Evolutionary conservation across 352 stramenopile species (phyloP).

Genomic region (Phytophthora vignae): DNA sequence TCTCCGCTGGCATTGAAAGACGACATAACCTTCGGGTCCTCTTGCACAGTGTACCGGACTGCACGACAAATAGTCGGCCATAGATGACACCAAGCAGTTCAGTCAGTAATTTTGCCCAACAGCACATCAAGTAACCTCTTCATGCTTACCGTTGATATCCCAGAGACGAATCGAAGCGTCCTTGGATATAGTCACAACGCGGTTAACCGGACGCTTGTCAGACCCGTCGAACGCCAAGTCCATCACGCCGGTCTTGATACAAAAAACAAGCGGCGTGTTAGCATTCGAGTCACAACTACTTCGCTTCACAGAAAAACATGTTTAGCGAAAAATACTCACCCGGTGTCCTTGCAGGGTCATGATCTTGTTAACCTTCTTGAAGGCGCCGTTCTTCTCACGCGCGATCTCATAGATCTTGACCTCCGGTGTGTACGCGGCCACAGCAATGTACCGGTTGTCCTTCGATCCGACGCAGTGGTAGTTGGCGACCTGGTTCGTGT

Average conservation of each 20-base stretch:
- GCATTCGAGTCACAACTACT: background rate
- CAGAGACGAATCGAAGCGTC: slow-evolving; percentile 79
- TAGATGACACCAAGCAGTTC: background rate
- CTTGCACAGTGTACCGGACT: slow-evolving; percentile 83
- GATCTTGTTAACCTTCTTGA: slow-evolving; percentile 87
- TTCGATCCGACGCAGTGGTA: slow-evolving; percentile 84
- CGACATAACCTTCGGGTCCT: slow-evolving; percentile 77
- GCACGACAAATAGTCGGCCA: background rate
- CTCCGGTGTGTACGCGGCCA: slow-evolving; percentile 83
- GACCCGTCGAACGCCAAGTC: slow-evolving; percentile 83
- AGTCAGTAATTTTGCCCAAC: background rate
- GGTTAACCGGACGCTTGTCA: slow-evolving; percentile 71
- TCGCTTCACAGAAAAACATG: background rate
- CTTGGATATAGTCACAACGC: slow-evolving; percentile 81
- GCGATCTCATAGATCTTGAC: slow-evolving; percentile 88
- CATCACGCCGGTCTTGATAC: slow-evolving; percentile 67
- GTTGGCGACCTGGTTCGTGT: slow-evolving; percentile 85
- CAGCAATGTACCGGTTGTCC: slow-evolving; percentile 84
- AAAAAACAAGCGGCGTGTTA: background rate
- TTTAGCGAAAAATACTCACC: slow-evolving; percentile 35
- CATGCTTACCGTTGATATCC: slow-evolving; percentile 76
- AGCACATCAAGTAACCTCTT: background rate
- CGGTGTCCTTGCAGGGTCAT: slow-evolving; percentile 84
- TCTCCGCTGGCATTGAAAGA: slow-evolving; percentile 65
- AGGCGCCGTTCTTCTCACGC: slow-evolving; percentile 76